A percentile compares a stretch with the other conserved stretches of the same genome.
These are phyloP conservation scores for Suhomyces pyralidae DNA, from an alignment of 805 yeast species.

Conservation along the genomic window DNA sequence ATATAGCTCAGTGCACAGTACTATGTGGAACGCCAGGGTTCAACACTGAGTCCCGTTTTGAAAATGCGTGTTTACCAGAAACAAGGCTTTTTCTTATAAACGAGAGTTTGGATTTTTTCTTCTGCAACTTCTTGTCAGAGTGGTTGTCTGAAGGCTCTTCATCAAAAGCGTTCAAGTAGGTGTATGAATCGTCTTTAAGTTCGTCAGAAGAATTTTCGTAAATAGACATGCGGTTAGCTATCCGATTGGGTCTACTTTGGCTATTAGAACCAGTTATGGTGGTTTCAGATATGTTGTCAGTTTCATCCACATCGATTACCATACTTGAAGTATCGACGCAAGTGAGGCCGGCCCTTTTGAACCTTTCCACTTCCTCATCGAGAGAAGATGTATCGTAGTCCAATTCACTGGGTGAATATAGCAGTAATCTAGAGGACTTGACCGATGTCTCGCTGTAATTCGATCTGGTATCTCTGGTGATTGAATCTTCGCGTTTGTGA, in stretches of 20 bases:
- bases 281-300: neutral
- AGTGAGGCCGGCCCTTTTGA: neutral
- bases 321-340: neutral
- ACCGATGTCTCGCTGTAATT: conserved; percentile 2
- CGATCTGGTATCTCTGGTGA: neutral
- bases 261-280: neutral
- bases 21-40: neutral
- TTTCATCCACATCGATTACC: neutral
- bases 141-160: neutral
- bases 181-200: conserved; percentile 15
- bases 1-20: neutral
- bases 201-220: conserved; percentile 1
- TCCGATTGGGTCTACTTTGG: neutral
- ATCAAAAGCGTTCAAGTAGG: conserved; percentile 17
- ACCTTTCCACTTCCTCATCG: conserved; percentile 1
- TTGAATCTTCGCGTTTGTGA: neutral
- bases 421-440: conserved; percentile 8
- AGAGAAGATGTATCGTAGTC: neutral
- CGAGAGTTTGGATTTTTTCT: conserved; percentile 1
- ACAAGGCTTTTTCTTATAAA: conserved; percentile 1
- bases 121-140: neutral
- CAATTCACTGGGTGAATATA: conserved; percentile 4
- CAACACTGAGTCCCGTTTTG: neutral
- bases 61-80: neutral
- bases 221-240: neutral